Conservation (phyloP, 2,329 filamentous ascomycete genomes). For the Fusarium xylarioides region DNA sequence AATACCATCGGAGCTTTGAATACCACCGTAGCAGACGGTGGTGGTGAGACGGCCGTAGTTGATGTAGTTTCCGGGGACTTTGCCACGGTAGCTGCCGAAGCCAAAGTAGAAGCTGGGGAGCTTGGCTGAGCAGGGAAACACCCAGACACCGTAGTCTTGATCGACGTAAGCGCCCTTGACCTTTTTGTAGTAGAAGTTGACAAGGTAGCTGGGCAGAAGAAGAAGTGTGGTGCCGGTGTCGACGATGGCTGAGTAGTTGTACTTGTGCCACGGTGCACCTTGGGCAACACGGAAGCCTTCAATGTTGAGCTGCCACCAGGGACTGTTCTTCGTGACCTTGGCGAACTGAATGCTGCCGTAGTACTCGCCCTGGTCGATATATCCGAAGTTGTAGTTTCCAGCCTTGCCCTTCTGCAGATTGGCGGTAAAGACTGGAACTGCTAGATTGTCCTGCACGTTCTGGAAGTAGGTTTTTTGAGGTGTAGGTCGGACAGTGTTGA, state of each 20-base stretch:
- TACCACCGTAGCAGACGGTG: slow-evolving; percentile 48
- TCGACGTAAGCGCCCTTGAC: slow-evolving; percentile 61
- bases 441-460: slow-evolving; percentile 45
- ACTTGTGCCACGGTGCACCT: slow-evolving; percentile 15
- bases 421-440: slow-evolving; percentile 49
- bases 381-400: slow-evolving; percentile 54
- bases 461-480: slow-evolving; percentile 49
- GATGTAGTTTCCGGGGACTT: slow-evolving; percentile 50
- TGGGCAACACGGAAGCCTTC: slow-evolving; percentile 64
- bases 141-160: slow-evolving; percentile 60
- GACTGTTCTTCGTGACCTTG: slow-evolving; percentile 58
- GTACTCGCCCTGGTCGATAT: slow-evolving; percentile 66
- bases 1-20: slow-evolving; percentile 50
- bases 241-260: slow-evolving; percentile 64
- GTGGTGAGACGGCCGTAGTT: slow-evolving; percentile 47
- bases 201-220: slow-evolving; percentile 63
- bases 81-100: slow-evolving; percentile 47
- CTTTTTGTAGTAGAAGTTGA: slow-evolving; percentile 67
- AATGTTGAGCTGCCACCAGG: slow-evolving; percentile 70
- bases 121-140: slow-evolving; percentile 63
- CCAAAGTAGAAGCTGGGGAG: slow-evolving; percentile 56
- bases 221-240: slow-evolving; percentile 78
- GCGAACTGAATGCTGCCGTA: slow-evolving; percentile 66
- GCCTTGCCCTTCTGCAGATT: slow-evolving; percentile 46
- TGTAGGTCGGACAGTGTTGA: slow-evolving; percentile 48